Base-by-base conservation (phyloP, 495 filamentous ascomycete genomes). In the Xylaria grammica region DNA sequence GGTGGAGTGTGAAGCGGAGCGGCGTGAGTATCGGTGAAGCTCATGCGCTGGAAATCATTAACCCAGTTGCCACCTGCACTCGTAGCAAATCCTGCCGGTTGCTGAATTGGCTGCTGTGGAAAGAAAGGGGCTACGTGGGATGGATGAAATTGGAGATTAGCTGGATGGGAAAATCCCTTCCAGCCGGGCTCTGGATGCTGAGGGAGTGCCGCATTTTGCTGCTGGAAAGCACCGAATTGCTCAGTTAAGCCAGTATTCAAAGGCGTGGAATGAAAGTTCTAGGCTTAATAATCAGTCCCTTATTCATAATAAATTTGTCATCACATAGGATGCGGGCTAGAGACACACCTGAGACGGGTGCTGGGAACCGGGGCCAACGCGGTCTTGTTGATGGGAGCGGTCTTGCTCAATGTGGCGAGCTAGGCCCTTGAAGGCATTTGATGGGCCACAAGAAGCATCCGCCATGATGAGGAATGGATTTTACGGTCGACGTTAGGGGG, bases 381-480 rank as follows among this genome's bases (percentile, higher is more conserved):
- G 87, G 70, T 97, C 94, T 75, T 96, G 94, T 69, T 97, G 93
- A 46, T 94, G 82, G 5, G 90, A 89, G 19, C 90, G 83, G 73
- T 98, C 92, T 50, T 87, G 84, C 11, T 88, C 84, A 4, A 87
- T 81, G 77, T 97, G 93, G 67, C 94, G 90, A 68, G 92, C 86
- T 68, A 97, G 89, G 69, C 85, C 91, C 72, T 95, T 90, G 42
- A 95, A 86, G 65, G 92, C 87, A 77, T 94, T 97, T 11, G 93
- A 93, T 26, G 94, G 93, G 46, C 94, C 92, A 76, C 94, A 98
- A 54, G 96, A 82, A 63, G 84, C 83, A 74, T 96, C 92, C 51
- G 89, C 82, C 93, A 96, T 96, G 75, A 63, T 38, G 38, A 57
- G 20, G 0, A 59, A 50, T 10, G n/a, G 63, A 29, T 57, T 24